Percentiles rank a stretch among this genome's conserved stretches.
Evolutionary conservation across 2,329 filamentous ascomycete genomes (phyloP).

Genomic region (Fusarium veterinarium): DNA sequence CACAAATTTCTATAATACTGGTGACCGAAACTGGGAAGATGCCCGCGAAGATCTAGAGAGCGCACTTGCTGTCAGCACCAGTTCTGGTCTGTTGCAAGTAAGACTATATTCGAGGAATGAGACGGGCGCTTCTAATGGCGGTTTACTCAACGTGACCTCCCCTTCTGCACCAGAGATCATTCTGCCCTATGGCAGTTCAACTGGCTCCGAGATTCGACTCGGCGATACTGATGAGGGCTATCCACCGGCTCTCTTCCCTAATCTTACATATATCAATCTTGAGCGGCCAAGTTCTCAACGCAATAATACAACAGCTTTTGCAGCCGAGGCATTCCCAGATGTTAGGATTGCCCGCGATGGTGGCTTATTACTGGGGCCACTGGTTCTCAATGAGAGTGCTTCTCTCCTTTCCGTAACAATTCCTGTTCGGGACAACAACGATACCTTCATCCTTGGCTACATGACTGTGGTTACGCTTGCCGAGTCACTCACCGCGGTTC

Average conservation of each 20-base stretch:
- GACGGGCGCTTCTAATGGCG: slow-evolving; percentile 62
- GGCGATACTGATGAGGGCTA: slow-evolving; percentile 75
- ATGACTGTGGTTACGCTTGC: slow-evolving; percentile 83
- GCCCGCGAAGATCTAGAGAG: slow-evolving; percentile 75
- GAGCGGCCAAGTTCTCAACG: slow-evolving; percentile 54
- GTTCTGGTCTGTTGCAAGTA: slow-evolving; percentile 73
- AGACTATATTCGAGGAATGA: slow-evolving; percentile 77
- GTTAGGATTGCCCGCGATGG: slow-evolving; percentile 62
- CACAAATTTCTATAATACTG: slow-evolving; percentile 62
- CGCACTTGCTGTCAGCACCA: slow-evolving; percentile 72
- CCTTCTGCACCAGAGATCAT: slow-evolving; percentile 59
- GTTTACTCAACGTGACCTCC: slow-evolving; percentile 74
- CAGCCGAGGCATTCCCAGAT: slow-evolving; percentile 62
- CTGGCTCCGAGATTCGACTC: slow-evolving; percentile 70
- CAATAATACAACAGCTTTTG: slow-evolving; percentile 55
- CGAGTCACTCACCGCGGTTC: slow-evolving; percentile 69
- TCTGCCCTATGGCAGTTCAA: slow-evolving; percentile 69
- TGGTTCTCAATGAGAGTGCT: slow-evolving; percentile 76
- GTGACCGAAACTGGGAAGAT: slow-evolving; percentile 66
- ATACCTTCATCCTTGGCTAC: slow-evolving; percentile 78
- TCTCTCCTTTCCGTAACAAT: slow-evolving; percentile 85
- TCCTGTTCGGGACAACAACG: slow-evolving; percentile 75
- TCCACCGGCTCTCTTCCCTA: slow-evolving; percentile 79
- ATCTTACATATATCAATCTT: slow-evolving; percentile 73
- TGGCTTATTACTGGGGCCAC: slow-evolving; percentile 80